Percentiles rank a stretch among this genome's conserved stretches.
Evolutionary conservation across 306 rosid genomes (phyloP).

Genomic region (Adenanthera pavonina): DNA sequence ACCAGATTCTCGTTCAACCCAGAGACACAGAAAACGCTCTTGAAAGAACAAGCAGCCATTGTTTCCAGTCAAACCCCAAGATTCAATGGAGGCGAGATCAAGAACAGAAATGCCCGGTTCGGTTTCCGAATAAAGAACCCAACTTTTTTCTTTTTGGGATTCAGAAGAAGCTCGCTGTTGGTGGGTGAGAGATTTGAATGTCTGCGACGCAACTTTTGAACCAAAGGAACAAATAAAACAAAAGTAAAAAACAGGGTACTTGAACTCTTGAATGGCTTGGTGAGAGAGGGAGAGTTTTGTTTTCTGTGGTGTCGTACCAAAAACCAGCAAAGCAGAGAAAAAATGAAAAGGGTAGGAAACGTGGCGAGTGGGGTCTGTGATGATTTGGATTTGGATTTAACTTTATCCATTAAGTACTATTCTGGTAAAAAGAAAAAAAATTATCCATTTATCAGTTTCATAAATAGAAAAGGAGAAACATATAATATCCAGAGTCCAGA

Average conservation of each 20-base stretch:
- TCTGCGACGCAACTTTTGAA: conserved; percentile 1
- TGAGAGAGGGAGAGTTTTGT: background rate
- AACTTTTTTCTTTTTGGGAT: background rate
- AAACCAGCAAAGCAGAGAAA: background rate
- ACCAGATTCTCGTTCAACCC: conserved; percentile 48
- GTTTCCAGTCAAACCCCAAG: background rate
- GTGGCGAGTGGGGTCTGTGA: conserved; percentile 16
- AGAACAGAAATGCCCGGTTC: background rate
- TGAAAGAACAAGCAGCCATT: conserved; percentile 56
- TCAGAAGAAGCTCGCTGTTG: background rate
- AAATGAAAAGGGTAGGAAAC: background rate
- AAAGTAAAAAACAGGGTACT: too few relatives aligned
- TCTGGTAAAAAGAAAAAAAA: background rate
- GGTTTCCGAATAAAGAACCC: conserved; percentile 1
- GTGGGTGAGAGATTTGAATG: background rate
- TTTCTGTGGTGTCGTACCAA: background rate
- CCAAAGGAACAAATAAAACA: conserved; percentile 24
- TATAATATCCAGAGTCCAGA: background rate
- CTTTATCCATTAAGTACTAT: conserved; percentile 40
- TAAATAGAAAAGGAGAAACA: background rate
- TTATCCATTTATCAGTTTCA: background rate
- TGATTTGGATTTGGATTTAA: conserved; percentile 33
- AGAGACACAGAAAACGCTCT: conserved; percentile 47
- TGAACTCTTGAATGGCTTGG: background rate
- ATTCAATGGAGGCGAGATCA: conserved; percentile 32